Evolutionary conservation across 2,329 filamentous ascomycete species (phyloP), one percentile per base, ranked within the genome.

Genomic region (Neonectria ditissima): DNA sequence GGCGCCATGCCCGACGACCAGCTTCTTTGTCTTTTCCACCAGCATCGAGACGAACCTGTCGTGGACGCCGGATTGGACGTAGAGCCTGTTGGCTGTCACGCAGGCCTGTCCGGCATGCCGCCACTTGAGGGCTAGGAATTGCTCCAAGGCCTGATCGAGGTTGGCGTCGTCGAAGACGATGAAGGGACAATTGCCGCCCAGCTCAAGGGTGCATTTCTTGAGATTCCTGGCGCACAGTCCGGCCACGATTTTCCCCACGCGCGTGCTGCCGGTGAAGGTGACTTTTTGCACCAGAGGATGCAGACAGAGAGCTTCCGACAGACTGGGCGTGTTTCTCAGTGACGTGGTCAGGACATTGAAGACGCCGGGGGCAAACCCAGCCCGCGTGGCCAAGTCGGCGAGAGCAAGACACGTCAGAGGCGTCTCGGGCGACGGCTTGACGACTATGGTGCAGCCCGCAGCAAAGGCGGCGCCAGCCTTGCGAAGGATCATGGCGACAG

Each of bases 311-410:
- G 80, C 78, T 72, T 84, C 82, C 0, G 68, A 57, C 0, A 82
- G 82, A 0, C n/a, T n/a, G n/a, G n/a, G n/a, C n/a, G 83, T 84
- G 53, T 82, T 80, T 0, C 74, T 75, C 10, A 83, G 68, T n/a
- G 78, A 81, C 0, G 83, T 83, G 0, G 81, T 81, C 54, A 85
- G 50, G 2, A 84, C 78, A 47, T 83, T 84, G 24, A 97, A 84
- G 0, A 90, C 91, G 3, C 92, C 92, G 43, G 88, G 86, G 0
- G 92, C 92, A 44, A 94, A 91, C 0, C 92, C 93, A 0, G 93
- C 92, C 24, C 89, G n/a, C 84, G 50, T 86, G 80, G 0, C 88
- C 89, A 22, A 94, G 85, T 69, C 89, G 85, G 89, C 90, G 8
- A 94, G 79, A 0, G 89, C 88, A 34, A 92, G 86, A 1, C 89